Conservation (phyloP, 2,329 filamentous ascomycete genomes). For the Ophiognomonia clavigignenti-juglandacearum region DNA sequence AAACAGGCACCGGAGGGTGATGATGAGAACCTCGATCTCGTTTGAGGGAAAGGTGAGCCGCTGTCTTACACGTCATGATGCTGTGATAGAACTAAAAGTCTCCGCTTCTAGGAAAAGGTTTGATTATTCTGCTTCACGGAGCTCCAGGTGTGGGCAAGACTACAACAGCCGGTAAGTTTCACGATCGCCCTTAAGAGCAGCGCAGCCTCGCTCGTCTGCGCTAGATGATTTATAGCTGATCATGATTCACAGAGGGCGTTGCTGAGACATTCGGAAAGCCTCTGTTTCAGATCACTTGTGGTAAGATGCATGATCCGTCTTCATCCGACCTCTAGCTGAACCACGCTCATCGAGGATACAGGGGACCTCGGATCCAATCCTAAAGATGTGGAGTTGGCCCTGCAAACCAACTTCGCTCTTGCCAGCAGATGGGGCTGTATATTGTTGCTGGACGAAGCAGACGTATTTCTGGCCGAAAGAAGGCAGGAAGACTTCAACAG, state of each 20-base stretch:
- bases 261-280: slow-evolving; percentile 19
- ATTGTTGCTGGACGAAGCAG: slow-evolving; percentile 15
- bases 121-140: slow-evolving; percentile 29
- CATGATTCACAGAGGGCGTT: slow-evolving; percentile 17
- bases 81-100: neutral
- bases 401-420: slow-evolving; percentile 20
- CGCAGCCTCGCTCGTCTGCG: neutral
- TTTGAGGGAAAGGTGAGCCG: slow-evolving; percentile 27
- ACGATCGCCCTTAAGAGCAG: neutral
- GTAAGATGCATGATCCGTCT: neutral
- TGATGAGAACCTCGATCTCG: slow-evolving; percentile 25
- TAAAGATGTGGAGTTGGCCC: slow-evolving; percentile 23
- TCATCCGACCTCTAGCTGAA: neutral
- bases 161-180: slow-evolving; percentile 22
- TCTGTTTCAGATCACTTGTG: slow-evolving; percentile 19
- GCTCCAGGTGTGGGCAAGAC: slow-evolving; percentile 30
- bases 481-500: neutral
- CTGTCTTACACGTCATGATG: neutral
- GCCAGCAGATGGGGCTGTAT: slow-evolving; percentile 21
- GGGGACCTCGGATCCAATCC: slow-evolving; percentile 30
- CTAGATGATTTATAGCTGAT: neutral
- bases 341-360: neutral
- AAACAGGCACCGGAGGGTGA: slow-evolving; percentile 15
- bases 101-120: slow-evolving; percentile 22
- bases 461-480: slow-evolving; percentile 3